Percentiles rank a stretch among this genome's conserved stretches.
Evolutionary conservation across 768 basidiomycete species (phyloP).

Genomic region (Leucocoprinus birnbaumii): DNA sequence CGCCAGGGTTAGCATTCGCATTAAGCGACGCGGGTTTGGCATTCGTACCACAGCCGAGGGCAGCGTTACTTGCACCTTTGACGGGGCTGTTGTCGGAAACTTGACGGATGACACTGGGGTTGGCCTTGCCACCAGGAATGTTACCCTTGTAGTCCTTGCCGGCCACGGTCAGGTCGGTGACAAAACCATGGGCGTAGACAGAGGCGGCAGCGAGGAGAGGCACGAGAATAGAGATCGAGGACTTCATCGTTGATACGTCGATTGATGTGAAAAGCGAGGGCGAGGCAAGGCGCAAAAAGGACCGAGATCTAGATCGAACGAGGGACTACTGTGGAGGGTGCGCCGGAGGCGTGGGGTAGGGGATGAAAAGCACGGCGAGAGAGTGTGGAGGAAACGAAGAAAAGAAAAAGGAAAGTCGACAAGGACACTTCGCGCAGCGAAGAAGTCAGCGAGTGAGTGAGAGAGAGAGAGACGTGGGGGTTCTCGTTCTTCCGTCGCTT

Average conservation of each 20-base stretch:
- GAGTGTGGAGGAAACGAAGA: not conserved
- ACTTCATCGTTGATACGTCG: constrained; percentile 26
- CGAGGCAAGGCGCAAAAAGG: not conserved
- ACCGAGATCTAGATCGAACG: not conserved
- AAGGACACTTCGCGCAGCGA: not conserved
- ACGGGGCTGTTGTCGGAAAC: constrained; percentile 35
- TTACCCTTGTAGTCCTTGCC: constrained; percentile 34
- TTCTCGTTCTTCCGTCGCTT: too few species aligned
- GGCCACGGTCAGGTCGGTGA: constrained; percentile 35
- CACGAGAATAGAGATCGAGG: constrained; percentile 22
- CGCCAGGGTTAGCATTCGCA: constrained; percentile 59
- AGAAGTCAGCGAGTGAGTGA: too few species aligned
- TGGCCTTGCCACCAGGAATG: constrained; percentile 14
- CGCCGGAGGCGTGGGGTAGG: constrained; percentile 4
- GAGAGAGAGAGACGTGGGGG: too few species aligned
- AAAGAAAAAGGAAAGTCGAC: not conserved
- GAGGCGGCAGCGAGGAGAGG: constrained; percentile 32
- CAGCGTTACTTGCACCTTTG: constrained; percentile 54
- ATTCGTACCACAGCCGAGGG: constrained; percentile 57
- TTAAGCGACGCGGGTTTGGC: constrained; percentile 47
- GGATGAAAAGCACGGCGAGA: not conserved
- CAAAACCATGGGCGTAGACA: constrained; percentile 44
- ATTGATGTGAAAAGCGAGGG: not conserved
- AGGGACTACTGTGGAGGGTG: not conserved
- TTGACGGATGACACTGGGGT: constrained; percentile 38